Conservation (phyloP, 257 asterid genomes). For the Linderniella brevidens region DNA sequence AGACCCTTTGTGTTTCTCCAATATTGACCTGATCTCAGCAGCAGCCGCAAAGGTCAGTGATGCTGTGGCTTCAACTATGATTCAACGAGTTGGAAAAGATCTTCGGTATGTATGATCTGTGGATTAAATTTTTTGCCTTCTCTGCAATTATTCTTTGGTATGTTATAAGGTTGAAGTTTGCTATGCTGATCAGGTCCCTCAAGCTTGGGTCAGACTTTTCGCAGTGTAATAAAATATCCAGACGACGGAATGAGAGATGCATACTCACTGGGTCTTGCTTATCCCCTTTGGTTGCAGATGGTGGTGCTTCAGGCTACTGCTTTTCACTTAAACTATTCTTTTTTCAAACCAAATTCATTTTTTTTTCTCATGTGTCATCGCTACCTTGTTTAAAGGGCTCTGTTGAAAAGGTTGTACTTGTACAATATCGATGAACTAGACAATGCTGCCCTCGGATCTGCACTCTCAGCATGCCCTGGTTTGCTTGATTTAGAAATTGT, state of each 20-base stretch:
- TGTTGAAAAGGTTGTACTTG: slow-evolving; percentile 54
- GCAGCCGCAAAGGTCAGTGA: slow-evolving; percentile 61
- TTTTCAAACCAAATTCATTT: slow-evolving; percentile 3
- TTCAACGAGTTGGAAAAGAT: slow-evolving; percentile 70
- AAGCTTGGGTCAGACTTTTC: slow-evolving; percentile 72
- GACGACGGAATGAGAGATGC: slow-evolving; percentile 56
- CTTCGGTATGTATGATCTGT: slow-evolving; percentile 35
- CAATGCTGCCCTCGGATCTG: slow-evolving; percentile 40
- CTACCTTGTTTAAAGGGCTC: slow-evolving; percentile 20
- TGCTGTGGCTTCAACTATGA: slow-evolving; percentile 54
- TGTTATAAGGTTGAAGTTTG: not conserved
- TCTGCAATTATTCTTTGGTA: slow-evolving; percentile 1
- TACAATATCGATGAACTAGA: slow-evolving; percentile 69
- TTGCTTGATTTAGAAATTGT: slow-evolving; percentile 61
- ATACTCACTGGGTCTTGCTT: slow-evolving; percentile 64
- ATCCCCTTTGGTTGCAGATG: slow-evolving; percentile 49
- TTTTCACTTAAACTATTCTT: slow-evolving; percentile 5
- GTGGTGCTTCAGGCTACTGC: slow-evolving; percentile 59
- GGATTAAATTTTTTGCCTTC: not conserved
- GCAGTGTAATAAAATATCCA: slow-evolving; percentile 51
- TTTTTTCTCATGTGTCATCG: not conserved
- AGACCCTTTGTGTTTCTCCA: slow-evolving; percentile 62
- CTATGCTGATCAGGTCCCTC: slow-evolving; percentile 37
- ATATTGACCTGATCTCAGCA: slow-evolving; percentile 49
- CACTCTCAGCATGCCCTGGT: slow-evolving; percentile 55